Evolutionary conservation across 139 green algal species (phyloP), one percentile per base, ranked within the genome.

Genomic region (Chlorella sp.): DNA sequence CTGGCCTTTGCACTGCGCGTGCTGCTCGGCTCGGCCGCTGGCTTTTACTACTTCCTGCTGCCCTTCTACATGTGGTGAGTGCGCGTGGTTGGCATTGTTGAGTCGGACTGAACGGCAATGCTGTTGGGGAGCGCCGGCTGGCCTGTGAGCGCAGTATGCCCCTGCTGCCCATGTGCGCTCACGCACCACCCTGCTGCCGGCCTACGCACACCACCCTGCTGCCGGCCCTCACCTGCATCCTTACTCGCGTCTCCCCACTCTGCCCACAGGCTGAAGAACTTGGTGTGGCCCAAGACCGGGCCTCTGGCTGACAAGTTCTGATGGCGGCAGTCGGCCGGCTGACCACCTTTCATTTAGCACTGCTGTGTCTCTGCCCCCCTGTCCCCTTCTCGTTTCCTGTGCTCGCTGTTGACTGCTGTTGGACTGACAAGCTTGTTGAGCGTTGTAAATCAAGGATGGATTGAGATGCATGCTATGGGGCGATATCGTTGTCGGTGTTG

Each of bases 41-140:
- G 93, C 64, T 91, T 90, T 67, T 97, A 94, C 83, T 97, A 97
- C 88, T 97, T 97, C 79, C 19, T 94, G 27, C 74, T 97, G 41
- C 92, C 91, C 33, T 51, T 94, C 9, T 95, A 94, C 84, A 92
- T 95, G 84, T 92, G 79, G 80, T 25, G 63, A 31, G 9, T 23
- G 38, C 29, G 14, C 33, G 33, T 12, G 63, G 63, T 33, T 70
- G 63, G 7, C 12, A 8, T 25, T 11, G 15, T 53, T 40, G 63
- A 23, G 35, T 14, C 31, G 27, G 35, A 35, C 36, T 25, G 23
- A 58, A 56, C 19, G 8, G 36, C 11, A 12, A 12, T 58, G 12
- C 14, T 55, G 41, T 23, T 29, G 21, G 66, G 40, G 11, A 17
- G 46, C 31, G 38, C n/a, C 36, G 42, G 15, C 33, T 58, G 38